A percentile compares a stretch with the other conserved stretches of the same genome.
Conservation (phyloP, 2,329 filamentous ascomycete genomes). For the Penicillium sp. region DNA sequence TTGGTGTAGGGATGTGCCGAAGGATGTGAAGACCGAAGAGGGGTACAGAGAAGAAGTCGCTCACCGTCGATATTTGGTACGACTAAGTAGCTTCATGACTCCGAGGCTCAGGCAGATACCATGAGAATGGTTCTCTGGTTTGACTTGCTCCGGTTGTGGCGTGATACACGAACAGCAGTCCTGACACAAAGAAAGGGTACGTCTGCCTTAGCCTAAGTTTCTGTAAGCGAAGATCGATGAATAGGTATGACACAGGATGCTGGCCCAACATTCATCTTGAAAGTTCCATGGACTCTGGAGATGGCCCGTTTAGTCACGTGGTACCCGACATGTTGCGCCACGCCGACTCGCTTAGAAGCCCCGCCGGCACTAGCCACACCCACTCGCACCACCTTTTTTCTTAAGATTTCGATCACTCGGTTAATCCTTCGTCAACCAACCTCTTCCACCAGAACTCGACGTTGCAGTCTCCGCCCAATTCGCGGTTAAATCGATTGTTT, state of each 20-base stretch:
- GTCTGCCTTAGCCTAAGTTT: conserved; percentile 1
- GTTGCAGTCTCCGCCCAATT: conserved; percentile 98
- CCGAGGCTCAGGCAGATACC: conserved; percentile 29
- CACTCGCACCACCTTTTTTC: conserved; percentile 41
- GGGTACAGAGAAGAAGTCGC: conserved; percentile 18
- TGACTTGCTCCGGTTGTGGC: conserved; percentile 1
- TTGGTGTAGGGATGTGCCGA: neutral
- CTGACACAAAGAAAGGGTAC: neutral
- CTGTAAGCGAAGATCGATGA: neutral
- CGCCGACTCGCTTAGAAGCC: conserved; percentile 37
- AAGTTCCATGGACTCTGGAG: too few species aligned
- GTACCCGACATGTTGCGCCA: conserved; percentile 22
- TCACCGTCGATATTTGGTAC: conserved; percentile 41
- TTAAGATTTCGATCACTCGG: conserved; percentile 28
- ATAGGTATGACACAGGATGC: conserved; percentile 2
- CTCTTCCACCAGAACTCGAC: conserved; percentile 68
- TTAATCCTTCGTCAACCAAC: conserved; percentile 34
- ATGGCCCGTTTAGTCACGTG: conserved; percentile 29
- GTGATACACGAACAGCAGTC: conserved; percentile 1
- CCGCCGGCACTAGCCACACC: conserved; percentile 35
- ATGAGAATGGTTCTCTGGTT: conserved; percentile 16
- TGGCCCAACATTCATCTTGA: conserved; percentile 18
- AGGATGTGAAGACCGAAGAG: neutral
- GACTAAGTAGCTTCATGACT: conserved; percentile 41
- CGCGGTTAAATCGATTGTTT: conserved; percentile 99